Evolutionary conservation across 2,329 filamentous ascomycete species (phyloP).

Genomic region (Tolypocladium nubicola): DNA sequence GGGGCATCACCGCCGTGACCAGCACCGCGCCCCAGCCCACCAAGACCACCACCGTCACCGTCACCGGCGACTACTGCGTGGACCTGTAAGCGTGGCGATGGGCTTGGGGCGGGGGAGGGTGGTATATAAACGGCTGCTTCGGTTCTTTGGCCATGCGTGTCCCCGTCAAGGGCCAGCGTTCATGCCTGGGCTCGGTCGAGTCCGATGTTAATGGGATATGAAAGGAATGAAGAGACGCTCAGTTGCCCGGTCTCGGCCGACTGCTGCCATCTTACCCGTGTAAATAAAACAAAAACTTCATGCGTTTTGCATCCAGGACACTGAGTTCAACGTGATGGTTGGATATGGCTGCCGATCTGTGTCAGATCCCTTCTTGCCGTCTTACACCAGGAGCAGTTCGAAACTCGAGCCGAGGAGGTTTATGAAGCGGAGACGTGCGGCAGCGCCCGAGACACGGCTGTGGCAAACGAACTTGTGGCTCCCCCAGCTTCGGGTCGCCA

Average conservation of each 20-base stretch:
- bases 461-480: not conserved
- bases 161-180: not conserved
- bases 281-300: not conserved
- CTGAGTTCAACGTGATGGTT: not conserved
- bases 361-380: not conserved
- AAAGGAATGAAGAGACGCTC: conserved; percentile 1
- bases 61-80: conserved; percentile 30
- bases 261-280: not conserved
- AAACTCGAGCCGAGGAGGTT: not conserved
- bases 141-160: not conserved
- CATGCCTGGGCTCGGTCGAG: not conserved
- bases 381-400: not conserved
- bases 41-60: conserved; percentile 29
- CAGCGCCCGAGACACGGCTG: not conserved
- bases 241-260: not conserved
- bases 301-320: not conserved
- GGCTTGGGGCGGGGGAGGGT: not conserved
- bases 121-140: not conserved
- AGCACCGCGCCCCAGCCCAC: conserved; percentile 28
- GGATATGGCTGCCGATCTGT: not conserved
- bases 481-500: too few species aligned
- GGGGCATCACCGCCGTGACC: conserved; percentile 27
- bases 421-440: not conserved
- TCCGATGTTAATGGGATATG: conserved; percentile 5
- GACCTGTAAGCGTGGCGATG: conserved; percentile 14